These are phyloP conservation scores for Pseudophaeomoniella oleicola DNA, from an alignment of 2,329 filamentous ascomycete genomes.

Conservation along the genomic window DNA sequence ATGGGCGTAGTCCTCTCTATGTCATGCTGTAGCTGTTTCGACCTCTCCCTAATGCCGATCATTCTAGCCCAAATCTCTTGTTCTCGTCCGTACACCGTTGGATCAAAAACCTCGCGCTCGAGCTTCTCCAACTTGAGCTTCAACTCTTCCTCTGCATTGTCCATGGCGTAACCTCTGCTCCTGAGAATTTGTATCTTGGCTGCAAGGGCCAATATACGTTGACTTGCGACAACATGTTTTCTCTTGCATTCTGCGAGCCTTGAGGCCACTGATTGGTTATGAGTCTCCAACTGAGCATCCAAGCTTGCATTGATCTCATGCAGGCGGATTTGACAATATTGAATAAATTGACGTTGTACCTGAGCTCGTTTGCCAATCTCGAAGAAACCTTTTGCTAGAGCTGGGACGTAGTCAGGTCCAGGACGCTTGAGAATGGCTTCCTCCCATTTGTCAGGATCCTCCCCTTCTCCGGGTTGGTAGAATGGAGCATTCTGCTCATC, in stretches of 20 bases:
- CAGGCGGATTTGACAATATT: slow-evolving; percentile 40
- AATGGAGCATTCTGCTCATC: slow-evolving; percentile 42
- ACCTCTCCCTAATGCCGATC: slow-evolving; percentile 45
- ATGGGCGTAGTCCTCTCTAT: slow-evolving; percentile 33
- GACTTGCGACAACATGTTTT: slow-evolving; percentile 44
- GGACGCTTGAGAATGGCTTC: slow-evolving; percentile 47
- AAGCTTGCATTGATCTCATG: slow-evolving; percentile 52
- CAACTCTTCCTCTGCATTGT: slow-evolving; percentile 47
- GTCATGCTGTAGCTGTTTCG: slow-evolving; percentile 43
- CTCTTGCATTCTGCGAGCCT: slow-evolving; percentile 43
- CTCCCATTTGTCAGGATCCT: slow-evolving; percentile 50
- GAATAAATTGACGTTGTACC: slow-evolving; percentile 42
- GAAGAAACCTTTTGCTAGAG: slow-evolving; percentile 45
- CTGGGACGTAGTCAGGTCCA: slow-evolving; percentile 40
- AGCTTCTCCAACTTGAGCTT: slow-evolving; percentile 46
- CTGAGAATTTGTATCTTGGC: slow-evolving; percentile 50
- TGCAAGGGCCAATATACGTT: slow-evolving; percentile 45
- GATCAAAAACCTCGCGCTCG: slow-evolving; percentile 45
- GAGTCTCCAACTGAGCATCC: slow-evolving; percentile 42
- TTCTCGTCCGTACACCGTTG: slow-evolving; percentile 41
- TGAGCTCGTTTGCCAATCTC: slow-evolving; percentile 43
- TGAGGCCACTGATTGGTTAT: slow-evolving; percentile 45
- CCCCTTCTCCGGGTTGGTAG: slow-evolving; percentile 41
- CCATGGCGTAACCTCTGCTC: slow-evolving; percentile 51
- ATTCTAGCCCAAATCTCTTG: slow-evolving; percentile 56